phyloP scores from a whole-genome alignment of 2,329 filamentous ascomycete species.

The Fusarium euwallaceae region DNA sequence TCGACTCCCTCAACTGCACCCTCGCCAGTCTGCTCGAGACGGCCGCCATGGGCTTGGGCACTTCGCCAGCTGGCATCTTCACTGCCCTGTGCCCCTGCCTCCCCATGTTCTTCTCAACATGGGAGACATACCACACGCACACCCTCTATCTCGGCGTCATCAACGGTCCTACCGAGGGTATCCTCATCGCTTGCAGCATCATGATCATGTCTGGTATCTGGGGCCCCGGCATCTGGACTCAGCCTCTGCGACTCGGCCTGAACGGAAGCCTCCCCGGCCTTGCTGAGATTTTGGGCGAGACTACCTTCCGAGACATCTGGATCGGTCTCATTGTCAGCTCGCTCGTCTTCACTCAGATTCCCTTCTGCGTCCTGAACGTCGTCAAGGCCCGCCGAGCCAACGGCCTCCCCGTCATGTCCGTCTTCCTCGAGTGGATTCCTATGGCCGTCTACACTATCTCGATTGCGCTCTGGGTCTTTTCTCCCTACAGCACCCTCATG shows the following conservation, averaged over 20 bases:
- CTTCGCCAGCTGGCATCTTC: conserved; percentile 86
- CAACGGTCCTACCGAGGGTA: conserved; percentile 96
- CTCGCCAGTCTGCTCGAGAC: conserved; percentile 91
- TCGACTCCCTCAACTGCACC: conserved; percentile 98
- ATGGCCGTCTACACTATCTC: conserved; percentile 84
- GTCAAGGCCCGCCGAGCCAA: conserved; percentile 78
- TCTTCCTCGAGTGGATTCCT: conserved; percentile 94
- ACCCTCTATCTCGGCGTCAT: conserved; percentile 96
- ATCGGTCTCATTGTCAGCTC: conserved; percentile 76
- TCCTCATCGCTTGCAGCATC: conserved; percentile 87
- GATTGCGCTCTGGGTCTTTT: conserved; percentile 88
- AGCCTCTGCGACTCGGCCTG: conserved; percentile 77
- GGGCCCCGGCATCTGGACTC: conserved; percentile 88
- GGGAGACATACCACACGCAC: conserved; percentile 99
- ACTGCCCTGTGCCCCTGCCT: conserved; percentile 92
- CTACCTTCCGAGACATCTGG: conserved; percentile 91
- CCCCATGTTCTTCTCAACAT: conserved; percentile 99
- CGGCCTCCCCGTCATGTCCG: conserved; percentile 80
- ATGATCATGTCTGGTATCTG: conserved; percentile 91
- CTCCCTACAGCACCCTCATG: conserved; percentile 86
- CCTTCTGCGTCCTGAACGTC: conserved; percentile 91
- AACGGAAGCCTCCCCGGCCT: conserved; percentile 66
- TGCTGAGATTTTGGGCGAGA: conserved; percentile 73
- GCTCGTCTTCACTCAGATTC: conserved; percentile 81
- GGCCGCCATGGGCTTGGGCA: conserved; percentile 91